Evolutionary conservation across 495 filamentous ascomycete species (phyloP), one percentile per base, ranked within the genome.

Genomic region (Lineolata rhizophorae): DNA sequence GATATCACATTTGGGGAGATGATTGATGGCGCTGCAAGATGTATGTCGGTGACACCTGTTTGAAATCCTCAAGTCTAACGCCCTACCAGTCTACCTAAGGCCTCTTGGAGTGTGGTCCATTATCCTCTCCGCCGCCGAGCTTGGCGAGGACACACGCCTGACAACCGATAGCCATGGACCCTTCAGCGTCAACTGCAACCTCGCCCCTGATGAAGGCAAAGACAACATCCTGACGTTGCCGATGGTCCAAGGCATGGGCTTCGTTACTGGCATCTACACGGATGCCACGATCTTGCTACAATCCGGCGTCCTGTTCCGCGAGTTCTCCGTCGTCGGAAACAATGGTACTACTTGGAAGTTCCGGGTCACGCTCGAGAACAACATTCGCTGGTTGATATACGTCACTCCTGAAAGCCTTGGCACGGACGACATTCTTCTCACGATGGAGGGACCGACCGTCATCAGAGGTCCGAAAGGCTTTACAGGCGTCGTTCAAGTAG

Each of bases 121-220:
- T 6, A 67, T 76, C 19, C 50, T 95, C 17, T 84, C 79, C 2
- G 87, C 84, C 1, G 37, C 52, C 0, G 83, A 92, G 44, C 61
- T 97, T 19, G 64, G 56, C 0, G 35, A 46, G 5, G 55, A 52
- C 0, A 76, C 75, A 0, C 43, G 47, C 2, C 51, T 94, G 15
- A 73, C 64, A 3, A 71, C 62, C 0, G 71, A 80, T 40, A 48
- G 59, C 10, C 53, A 72, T 16, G 59, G 61, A 29, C 65, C 70
- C 5, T 80, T 84, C 42, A 85, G 80, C 2, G 74, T 61, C 9
- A 70, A 76, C 36, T 66, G 78, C 22, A 72, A 76, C 20, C 51
- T 95, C 8, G 57, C 60, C 20, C 55, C 62, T 2, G 52, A 61
- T 20, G 38, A 46, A 10, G 62, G 62, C 10, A 65, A 66, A 1